A percentile compares a stretch with the other conserved stretches of the same genome.
Evolutionary conservation across 2,329 filamentous ascomycete species (phyloP).

Genomic region (Aspergillus sp.): DNA sequence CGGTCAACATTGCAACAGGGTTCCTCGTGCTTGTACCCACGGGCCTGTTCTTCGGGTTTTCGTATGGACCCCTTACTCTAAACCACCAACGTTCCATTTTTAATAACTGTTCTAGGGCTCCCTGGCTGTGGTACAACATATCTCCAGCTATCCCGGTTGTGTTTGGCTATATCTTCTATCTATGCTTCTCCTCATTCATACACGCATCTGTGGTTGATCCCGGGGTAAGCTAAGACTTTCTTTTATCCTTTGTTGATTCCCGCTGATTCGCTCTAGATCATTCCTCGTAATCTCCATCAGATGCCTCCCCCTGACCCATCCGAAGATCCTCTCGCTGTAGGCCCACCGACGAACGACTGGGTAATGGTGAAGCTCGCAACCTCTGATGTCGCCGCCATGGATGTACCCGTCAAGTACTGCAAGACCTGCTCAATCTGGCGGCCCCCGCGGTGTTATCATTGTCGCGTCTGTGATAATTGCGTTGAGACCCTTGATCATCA

Average conservation of each 20-base stretch:
- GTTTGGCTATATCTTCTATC: slow-evolving; percentile 87
- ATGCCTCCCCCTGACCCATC: slow-evolving; percentile 75
- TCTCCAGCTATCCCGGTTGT: slow-evolving; percentile 85
- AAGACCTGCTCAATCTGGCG: slow-evolving; percentile 98
- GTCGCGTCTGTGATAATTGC: slow-evolving; percentile 94
- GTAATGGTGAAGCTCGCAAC: slow-evolving; percentile 81
- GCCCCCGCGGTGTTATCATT: slow-evolving; percentile 92
- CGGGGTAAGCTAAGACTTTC: slow-evolving; percentile 63
- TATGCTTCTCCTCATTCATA: slow-evolving; percentile 89
- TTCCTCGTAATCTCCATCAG: slow-evolving; percentile 86
- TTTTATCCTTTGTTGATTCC: background rate
- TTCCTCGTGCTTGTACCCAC: slow-evolving; percentile 76
- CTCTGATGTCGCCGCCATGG: slow-evolving; percentile 79
- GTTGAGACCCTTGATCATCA: slow-evolving; percentile 97
- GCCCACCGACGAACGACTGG: slow-evolving; percentile 90
- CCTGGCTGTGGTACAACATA: slow-evolving; percentile 81
- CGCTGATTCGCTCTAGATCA: slow-evolving; percentile 60
- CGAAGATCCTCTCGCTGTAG: slow-evolving; percentile 77
- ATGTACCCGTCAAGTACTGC: slow-evolving; percentile 97
- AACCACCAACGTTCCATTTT: slow-evolving; percentile 4
- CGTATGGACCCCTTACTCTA: slow-evolving; percentile 39
- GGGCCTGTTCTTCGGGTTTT: slow-evolving; percentile 80
- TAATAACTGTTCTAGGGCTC: slow-evolving; percentile 52
- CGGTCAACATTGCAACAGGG: slow-evolving; percentile 85
- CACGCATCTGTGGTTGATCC: slow-evolving; percentile 92